Percentiles rank a stretch among this genome's conserved stretches.
Evolutionary conservation across 1,284 basidiomycete species (phyloP).

Genomic region (Ganoderma resinaceum): DNA sequence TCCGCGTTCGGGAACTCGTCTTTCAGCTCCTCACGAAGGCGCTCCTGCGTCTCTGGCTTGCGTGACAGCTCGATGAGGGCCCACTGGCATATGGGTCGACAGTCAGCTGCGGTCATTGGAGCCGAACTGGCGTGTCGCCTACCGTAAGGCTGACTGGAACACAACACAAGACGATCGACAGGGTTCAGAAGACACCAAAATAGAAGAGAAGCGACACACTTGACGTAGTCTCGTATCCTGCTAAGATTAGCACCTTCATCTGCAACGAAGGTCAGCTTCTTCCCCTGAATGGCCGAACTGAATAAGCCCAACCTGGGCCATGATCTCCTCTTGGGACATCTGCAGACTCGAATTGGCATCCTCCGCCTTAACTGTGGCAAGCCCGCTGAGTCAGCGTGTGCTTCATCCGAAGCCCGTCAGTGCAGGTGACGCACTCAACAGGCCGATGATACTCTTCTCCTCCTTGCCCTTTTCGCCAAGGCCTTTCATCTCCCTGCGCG

Average conservation of each 20-base stretch:
- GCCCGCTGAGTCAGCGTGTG: neutral
- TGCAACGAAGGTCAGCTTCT: slow-evolving; percentile 14
- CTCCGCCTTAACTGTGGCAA: slow-evolving; percentile 58
- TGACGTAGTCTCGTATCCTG: slow-evolving; percentile 52
- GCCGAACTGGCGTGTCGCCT: neutral
- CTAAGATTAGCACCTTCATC: slow-evolving; percentile 48
- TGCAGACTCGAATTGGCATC: slow-evolving; percentile 46
- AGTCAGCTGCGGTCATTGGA: neutral
- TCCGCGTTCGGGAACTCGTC: slow-evolving; percentile 33
- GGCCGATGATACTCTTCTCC: slow-evolving; percentile 60
- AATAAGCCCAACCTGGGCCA: slow-evolving; percentile 52
- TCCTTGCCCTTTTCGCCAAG: slow-evolving; percentile 42
- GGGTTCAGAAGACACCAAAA: neutral
- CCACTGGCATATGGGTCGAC: slow-evolving; percentile 27
- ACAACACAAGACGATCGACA: neutral
- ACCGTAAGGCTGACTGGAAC: slow-evolving; percentile 35
- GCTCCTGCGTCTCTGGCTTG: slow-evolving; percentile 44
- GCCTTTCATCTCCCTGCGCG: slow-evolving; percentile 47
- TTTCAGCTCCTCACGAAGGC: slow-evolving; percentile 50
- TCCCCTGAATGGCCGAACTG: neutral
- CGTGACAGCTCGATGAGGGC: slow-evolving; percentile 44
- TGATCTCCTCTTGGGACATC: slow-evolving; percentile 72
- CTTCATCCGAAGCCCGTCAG: too few species aligned
- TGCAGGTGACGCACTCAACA: slow-evolving; percentile 50
- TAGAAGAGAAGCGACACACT: slow-evolving; percentile 37